These are phyloP conservation scores for Lepidium didymum DNA, from an alignment of 345 rosid species.

Conservation along the genomic window DNA sequence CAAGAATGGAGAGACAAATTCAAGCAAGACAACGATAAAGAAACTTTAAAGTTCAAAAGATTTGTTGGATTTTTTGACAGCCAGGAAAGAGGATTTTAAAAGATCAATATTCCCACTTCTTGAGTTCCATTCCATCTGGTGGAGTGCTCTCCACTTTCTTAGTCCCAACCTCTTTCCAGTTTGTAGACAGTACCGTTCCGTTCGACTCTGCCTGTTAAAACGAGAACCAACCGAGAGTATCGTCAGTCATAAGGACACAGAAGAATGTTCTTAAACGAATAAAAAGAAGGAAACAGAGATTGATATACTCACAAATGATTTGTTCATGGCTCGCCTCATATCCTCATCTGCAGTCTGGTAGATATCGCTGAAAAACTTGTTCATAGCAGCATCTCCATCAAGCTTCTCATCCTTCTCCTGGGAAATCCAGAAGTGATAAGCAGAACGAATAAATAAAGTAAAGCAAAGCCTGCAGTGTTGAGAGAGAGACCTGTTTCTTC, in stretches of 20 bases:
- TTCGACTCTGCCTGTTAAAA: slow-evolving; percentile 59
- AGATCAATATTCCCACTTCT: slow-evolving; percentile 59
- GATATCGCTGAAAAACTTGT: slow-evolving; percentile 65
- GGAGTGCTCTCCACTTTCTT: slow-evolving; percentile 77
- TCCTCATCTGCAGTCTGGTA: slow-evolving; percentile 64
- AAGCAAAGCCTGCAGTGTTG: neutral
- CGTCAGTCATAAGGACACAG: neutral
- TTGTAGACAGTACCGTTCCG: slow-evolving; percentile 71
- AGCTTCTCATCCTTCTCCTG: slow-evolving; percentile 82
- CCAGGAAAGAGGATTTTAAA: neutral
- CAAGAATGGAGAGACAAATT: neutral
- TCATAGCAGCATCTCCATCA: slow-evolving; percentile 77
- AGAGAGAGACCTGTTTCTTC: slow-evolving; percentile 48
- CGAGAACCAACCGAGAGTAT: neutral
- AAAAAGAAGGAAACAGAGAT: neutral
- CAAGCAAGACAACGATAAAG: neutral
- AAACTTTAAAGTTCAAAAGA: neutral
- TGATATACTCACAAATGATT: slow-evolving; percentile 57
- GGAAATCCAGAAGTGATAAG: slow-evolving; percentile 1
- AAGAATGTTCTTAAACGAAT: neutral
- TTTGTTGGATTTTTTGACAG: slow-evolving; percentile 6
- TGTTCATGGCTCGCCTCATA: slow-evolving; percentile 66
- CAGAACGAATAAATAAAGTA: neutral
- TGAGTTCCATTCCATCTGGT: slow-evolving; percentile 78
- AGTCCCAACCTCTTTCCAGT: slow-evolving; percentile 77